These are phyloP conservation scores for Physcia stellaris DNA, from an alignment of 495 filamentous ascomycete species.

Conservation along the genomic window DNA sequence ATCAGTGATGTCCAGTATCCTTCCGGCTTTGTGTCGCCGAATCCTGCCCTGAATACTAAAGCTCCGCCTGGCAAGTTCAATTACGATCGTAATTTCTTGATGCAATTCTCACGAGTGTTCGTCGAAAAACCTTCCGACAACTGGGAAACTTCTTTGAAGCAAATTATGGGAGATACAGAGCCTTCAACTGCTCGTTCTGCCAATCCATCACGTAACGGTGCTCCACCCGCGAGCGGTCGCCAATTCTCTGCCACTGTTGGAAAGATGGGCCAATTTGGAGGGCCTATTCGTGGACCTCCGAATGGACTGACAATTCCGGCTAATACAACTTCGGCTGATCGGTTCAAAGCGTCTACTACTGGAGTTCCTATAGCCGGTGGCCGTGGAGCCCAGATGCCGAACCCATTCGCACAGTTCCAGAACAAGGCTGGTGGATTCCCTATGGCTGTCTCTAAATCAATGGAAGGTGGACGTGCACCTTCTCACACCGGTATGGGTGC, in stretches of 20 bases:
- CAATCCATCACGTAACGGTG: slow-evolving; percentile 59
- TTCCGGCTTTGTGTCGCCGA: slow-evolving; percentile 66
- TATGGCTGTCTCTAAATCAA: slow-evolving; percentile 28
- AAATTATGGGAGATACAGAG: slow-evolving; percentile 69
- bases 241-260: slow-evolving; percentile 27
- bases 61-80: slow-evolving; percentile 73
- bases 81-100: slow-evolving; percentile 87
- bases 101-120: slow-evolving; percentile 93
- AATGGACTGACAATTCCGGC: slow-evolving; percentile 42
- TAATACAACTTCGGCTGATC: slow-evolving; percentile 52
- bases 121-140: slow-evolving; percentile 88
- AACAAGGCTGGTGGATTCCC: slow-evolving; percentile 48
- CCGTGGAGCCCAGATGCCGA: slow-evolving; percentile 28
- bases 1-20: slow-evolving; percentile 63
- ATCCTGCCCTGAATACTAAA: slow-evolving; percentile 70
- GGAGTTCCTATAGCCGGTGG: slow-evolving; percentile 18
- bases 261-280: slow-evolving; percentile 59
- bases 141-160: slow-evolving; percentile 72
- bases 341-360: slow-evolving; percentile 30
- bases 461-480: slow-evolving; percentile 34
- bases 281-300: slow-evolving; percentile 11
- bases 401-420: slow-evolving; percentile 43
- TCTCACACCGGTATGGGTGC: slow-evolving; percentile 38
- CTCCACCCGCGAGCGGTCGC: slow-evolving; percentile 36
- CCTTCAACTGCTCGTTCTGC: slow-evolving; percentile 49